A percentile compares a stretch with the other conserved stretches of the same genome.
phyloP scores from a whole-genome alignment of 257 asterid species.

The Eustoma russellianum region DNA sequence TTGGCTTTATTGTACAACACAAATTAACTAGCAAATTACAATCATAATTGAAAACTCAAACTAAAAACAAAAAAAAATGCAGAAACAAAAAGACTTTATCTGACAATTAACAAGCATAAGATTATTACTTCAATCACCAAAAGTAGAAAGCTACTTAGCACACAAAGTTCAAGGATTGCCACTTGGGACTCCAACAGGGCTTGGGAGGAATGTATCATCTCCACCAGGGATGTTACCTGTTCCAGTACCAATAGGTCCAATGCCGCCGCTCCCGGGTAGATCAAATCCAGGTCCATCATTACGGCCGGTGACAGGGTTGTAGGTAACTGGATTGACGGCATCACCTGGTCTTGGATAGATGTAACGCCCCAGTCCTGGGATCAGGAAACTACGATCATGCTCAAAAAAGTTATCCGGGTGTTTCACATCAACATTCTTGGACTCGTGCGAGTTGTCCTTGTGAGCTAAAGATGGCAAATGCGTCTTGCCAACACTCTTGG shows the following conservation, averaged over 20 bases:
- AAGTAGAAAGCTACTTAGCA: not conserved
- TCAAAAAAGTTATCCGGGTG: conserved; percentile 27
- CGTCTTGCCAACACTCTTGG: not conserved
- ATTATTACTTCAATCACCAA: not conserved
- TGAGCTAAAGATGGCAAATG: too few species aligned
- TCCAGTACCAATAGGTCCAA: conserved; percentile 4
- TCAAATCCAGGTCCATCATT: conserved; percentile 32
- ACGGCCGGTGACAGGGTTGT: conserved; percentile 59
- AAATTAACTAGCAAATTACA: not conserved
- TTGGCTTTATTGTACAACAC: not conserved
- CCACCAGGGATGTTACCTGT: conserved; percentile 44
- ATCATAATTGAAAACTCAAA: not conserved
- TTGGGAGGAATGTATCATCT: conserved; percentile 51
- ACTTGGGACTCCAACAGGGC: conserved; percentile 49
- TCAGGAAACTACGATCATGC: conserved; percentile 45
- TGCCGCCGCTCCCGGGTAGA: conserved; percentile 17
- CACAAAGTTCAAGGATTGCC: conserved; percentile 21
- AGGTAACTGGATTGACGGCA: conserved; percentile 23
- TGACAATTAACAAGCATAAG: too few species aligned
- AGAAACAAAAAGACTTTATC: not conserved
- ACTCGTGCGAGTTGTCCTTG: too few species aligned
- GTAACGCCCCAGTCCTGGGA: conserved; percentile 63
- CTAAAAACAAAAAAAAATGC: not conserved
- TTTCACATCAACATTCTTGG: conserved; percentile 14
- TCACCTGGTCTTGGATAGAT: conserved; percentile 37